Percentiles rank a stretch among this genome's conserved stretches.
Conservation (phyloP, 139 green algal species). For the Micromonas pusilla region DNA sequence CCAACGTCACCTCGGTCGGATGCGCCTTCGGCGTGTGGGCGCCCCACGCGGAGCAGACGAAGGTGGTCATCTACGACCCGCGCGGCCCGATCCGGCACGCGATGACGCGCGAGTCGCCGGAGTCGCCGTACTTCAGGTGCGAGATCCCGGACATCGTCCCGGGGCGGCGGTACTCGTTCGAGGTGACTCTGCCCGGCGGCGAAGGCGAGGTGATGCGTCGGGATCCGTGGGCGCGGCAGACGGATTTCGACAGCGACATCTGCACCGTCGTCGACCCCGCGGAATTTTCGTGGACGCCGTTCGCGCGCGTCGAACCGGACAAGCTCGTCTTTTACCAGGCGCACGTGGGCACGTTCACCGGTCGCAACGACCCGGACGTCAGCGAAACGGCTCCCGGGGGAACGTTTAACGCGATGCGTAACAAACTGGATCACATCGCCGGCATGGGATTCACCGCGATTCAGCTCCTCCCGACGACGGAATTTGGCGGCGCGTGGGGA, state of each 20-base stretch:
- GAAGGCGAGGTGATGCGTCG: neutral
- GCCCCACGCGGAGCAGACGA: neutral
- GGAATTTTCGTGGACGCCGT: neutral
- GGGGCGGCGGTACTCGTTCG: neutral
- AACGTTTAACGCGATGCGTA: constrained; percentile 17
- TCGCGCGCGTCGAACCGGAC: neutral
- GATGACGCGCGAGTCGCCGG: neutral
- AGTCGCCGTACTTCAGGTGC: neutral
- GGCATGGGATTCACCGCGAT: constrained; percentile 38
- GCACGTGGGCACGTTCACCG: constrained; percentile 59
- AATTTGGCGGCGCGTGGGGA: constrained; percentile 47
- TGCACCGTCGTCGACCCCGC: neutral
- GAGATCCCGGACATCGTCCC: neutral
- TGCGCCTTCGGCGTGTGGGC: neutral
- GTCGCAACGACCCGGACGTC: constrained; percentile 22
- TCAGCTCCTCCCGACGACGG: constrained; percentile 55
- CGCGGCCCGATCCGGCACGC: neutral
- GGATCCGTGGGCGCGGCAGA: neutral
- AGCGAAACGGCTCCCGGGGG: too few relatives aligned
- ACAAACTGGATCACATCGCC: constrained; percentile 39
- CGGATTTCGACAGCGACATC: neutral
- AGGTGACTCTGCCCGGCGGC: neutral
- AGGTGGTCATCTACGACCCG: neutral
- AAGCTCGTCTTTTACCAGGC: constrained; percentile 60
- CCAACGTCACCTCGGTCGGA: neutral